phyloP scores from a whole-genome alignment of 371 early-diverging fungal genomes.

The Saksenaea vasiformis region DNA sequence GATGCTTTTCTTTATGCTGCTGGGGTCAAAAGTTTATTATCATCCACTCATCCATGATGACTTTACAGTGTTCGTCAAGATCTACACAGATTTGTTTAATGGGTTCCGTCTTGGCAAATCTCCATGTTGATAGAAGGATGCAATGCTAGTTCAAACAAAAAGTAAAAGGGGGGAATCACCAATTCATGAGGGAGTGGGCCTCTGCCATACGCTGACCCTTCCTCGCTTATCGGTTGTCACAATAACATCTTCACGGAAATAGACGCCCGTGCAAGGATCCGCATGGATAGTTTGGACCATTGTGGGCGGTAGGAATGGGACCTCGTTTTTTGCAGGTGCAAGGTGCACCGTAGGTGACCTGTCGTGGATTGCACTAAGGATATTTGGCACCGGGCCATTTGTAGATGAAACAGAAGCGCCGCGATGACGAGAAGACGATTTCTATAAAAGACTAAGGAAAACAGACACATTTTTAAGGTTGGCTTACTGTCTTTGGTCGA shows the following conservation, averaged over 20 bases:
- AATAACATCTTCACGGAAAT: constrained; percentile 82
- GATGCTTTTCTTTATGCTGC: no score
- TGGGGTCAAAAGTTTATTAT: no score
- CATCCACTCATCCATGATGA: no score
- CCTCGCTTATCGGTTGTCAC: constrained; percentile 86
- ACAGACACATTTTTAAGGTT: neutral
- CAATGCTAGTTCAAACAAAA: no score
- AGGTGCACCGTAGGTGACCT: constrained; percentile 53
- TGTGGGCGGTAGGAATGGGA: constrained; percentile 82
- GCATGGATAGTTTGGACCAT: constrained; percentile 74
- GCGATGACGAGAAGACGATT: constrained; percentile 29
- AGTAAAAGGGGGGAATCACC: no score
- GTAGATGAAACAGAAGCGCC: constrained; percentile 47
- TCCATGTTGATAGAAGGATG: no score
- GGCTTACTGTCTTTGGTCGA: constrained; percentile 68
- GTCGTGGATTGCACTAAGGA: constrained; percentile 21
- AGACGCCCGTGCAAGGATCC: constrained; percentile 72
- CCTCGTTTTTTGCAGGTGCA: constrained; percentile 65
- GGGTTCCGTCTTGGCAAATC: no score
- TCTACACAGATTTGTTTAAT: no score
- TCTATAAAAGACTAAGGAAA: constrained; percentile 12
- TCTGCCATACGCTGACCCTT: constrained; percentile 76
- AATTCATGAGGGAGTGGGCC: constrained; percentile 50
- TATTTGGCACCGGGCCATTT: constrained; percentile 25
- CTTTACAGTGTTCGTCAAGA: no score